Evolutionary conservation across 176 grass and related monocot genomes (phyloP).

Genomic region (Saccharum officinarum): DNA sequence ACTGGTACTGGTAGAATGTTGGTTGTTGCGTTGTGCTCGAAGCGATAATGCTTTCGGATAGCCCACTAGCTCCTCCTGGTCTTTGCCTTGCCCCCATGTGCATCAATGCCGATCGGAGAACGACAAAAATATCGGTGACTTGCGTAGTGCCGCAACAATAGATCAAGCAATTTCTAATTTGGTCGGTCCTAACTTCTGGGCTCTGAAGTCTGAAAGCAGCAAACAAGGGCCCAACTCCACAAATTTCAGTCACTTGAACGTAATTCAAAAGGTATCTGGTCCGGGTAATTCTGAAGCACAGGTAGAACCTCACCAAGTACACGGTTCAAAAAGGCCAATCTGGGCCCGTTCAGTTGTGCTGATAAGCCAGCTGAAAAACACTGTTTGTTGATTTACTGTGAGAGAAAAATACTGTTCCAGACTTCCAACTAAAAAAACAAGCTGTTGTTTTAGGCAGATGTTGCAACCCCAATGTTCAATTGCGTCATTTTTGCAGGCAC

Average conservation of each 20-base stretch:
- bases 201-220: not conserved
- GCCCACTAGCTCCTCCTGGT: not conserved
- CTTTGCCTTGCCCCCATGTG: not conserved
- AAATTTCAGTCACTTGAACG: not conserved
- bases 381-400: too few species aligned
- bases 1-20: not conserved
- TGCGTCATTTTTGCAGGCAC: too few species aligned
- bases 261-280: not conserved
- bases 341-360: too few species aligned
- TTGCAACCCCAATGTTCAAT: not conserved
- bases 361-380: too few species aligned
- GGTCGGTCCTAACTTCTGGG: not conserved
- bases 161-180: conserved; percentile 8
- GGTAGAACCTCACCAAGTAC: not conserved
- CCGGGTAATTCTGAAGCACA: not conserved
- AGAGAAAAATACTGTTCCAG: too few species aligned
- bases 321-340: not conserved
- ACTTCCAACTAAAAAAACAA: too few species aligned
- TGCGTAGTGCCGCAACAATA: not conserved
- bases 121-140: not conserved
- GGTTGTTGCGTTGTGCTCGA: not conserved
- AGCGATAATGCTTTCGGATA: not conserved
- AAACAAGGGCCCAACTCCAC: not conserved
- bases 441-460: not conserved
- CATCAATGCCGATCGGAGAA: not conserved